Percentiles rank a stretch among this genome's conserved stretches.
These are phyloP conservation scores for Phytophthora idaei DNA, from an alignment of 352 stramenopile genomes.

Conservation along the genomic window DNA sequence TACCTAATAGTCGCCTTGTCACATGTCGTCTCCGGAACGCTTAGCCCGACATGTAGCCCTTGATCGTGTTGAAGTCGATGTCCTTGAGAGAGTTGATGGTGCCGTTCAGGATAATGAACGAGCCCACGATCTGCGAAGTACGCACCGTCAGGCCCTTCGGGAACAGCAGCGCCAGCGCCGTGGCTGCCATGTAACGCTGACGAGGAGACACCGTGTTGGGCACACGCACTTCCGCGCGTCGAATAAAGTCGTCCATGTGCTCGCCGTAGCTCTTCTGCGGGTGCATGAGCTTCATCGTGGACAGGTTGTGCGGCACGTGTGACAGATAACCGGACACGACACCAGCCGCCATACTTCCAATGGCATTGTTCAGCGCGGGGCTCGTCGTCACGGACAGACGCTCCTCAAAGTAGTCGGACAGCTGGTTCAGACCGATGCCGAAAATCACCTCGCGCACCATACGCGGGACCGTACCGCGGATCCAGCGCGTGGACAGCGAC, in stretches of 20 bases:
- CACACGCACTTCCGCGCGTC: conserved; percentile 82
- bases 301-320: conserved; percentile 96
- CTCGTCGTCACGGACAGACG: conserved; percentile 73
- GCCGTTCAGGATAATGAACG: conserved; percentile 94
- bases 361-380: conserved; percentile 85
- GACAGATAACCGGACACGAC: conserved; percentile 93
- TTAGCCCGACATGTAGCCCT: conserved; percentile 47
- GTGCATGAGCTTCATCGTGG: conserved; percentile 96
- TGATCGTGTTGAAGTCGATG: conserved; percentile 63
- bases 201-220: conserved; percentile 75
- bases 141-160: conserved; percentile 89
- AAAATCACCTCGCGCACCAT: conserved; percentile 93
- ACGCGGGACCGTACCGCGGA: conserved; percentile 86
- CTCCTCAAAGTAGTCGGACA: conserved; percentile 95
- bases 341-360: conserved; percentile 88
- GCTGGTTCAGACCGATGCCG: conserved; percentile 93
- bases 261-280: conserved; percentile 85
- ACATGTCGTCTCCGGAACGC: conserved; percentile 8
- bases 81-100: conserved; percentile 92
- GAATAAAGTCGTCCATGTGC: conserved; percentile 88
- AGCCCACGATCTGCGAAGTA: conserved; percentile 92
- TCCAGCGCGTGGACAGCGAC: conserved; percentile 87
- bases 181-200: conserved; percentile 68
- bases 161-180: conserved; percentile 84
- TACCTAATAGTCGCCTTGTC: conserved; percentile 32